These are phyloP conservation scores for Auricularia auricula-judae DNA, from an alignment of 768 basidiomycete species.

Conservation along the genomic window DNA sequence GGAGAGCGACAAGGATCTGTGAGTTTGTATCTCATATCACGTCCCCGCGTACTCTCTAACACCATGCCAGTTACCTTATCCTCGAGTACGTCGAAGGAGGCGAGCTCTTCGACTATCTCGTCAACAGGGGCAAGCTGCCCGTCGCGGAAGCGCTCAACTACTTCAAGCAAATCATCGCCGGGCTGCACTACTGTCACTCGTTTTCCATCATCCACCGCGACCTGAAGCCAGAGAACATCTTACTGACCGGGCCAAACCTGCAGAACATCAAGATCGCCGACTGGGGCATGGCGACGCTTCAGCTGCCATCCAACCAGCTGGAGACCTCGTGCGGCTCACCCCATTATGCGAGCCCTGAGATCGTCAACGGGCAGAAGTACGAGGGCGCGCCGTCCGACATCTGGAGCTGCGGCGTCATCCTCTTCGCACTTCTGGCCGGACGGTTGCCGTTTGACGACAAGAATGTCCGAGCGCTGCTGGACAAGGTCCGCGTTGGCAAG, in stretches of 20 bases:
- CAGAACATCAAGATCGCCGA: constrained; percentile 90
- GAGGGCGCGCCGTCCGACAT: constrained; percentile 84
- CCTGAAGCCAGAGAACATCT: constrained; percentile 87
- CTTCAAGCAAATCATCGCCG: constrained; percentile 89
- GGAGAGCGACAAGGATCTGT: constrained; percentile 85
- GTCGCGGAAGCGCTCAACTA: constrained; percentile 66
- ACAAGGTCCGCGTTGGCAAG: constrained; percentile 64
- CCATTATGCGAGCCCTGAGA: constrained; percentile 91
- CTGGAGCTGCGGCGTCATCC: constrained; percentile 94
- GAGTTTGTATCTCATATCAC: constrained; percentile 16
- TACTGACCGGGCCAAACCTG: constrained; percentile 42
- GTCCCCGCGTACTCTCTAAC: neutral
- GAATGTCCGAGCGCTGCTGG: constrained; percentile 62
- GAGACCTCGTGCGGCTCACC: constrained; percentile 88
- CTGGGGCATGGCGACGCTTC: constrained; percentile 97
- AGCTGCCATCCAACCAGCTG: constrained; percentile 49
- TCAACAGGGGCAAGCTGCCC: constrained; percentile 61
- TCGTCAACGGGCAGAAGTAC: constrained; percentile 73
- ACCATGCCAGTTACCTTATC: constrained; percentile 44
- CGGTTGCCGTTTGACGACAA: constrained; percentile 91
- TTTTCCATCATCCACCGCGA: constrained; percentile 93
- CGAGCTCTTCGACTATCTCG: constrained; percentile 89
- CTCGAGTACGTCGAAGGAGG: constrained; percentile 93
- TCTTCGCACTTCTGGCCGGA: constrained; percentile 81
- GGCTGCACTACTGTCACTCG: constrained; percentile 86